Conservation (phyloP, 2,329 filamentous ascomycete genomes). For the Trichoderma sp. region DNA sequence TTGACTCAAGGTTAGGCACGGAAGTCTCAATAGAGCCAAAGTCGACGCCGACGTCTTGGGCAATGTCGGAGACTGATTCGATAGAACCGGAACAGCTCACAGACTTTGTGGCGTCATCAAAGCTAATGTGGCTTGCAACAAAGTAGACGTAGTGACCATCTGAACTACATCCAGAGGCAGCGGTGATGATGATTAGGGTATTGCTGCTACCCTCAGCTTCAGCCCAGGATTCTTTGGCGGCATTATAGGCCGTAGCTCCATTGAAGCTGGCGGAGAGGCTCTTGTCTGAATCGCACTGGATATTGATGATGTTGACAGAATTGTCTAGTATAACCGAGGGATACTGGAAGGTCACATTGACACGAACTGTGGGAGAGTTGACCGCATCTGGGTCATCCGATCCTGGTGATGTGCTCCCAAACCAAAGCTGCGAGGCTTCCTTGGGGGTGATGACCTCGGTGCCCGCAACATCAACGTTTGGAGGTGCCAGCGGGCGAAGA, state of each 20-base stretch:
- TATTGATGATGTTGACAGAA: not conserved
- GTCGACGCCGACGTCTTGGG: not conserved
- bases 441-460: not conserved
- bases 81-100: not conserved
- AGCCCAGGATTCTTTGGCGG: not conserved
- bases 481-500: not conserved
- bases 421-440: not conserved
- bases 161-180: not conserved
- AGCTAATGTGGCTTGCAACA: not conserved
- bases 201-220: not conserved
- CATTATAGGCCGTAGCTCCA: not conserved
- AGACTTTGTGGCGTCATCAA: not conserved
- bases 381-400: not conserved
- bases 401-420: not conserved
- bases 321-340: conserved; percentile 2
- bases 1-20: not conserved
- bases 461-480: not conserved
- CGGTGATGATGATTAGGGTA: not conserved
- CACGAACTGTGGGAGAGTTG: not conserved
- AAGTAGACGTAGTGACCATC: not conserved
- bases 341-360: conserved; percentile 7
- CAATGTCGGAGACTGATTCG: not conserved
- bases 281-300: not conserved
- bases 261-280: not conserved
- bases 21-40: not conserved